Percentiles rank a stretch among this genome's conserved stretches.
Evolutionary conservation across 768 basidiomycete genomes (phyloP).

Genomic region (Boletus vermiculosoides): DNA sequence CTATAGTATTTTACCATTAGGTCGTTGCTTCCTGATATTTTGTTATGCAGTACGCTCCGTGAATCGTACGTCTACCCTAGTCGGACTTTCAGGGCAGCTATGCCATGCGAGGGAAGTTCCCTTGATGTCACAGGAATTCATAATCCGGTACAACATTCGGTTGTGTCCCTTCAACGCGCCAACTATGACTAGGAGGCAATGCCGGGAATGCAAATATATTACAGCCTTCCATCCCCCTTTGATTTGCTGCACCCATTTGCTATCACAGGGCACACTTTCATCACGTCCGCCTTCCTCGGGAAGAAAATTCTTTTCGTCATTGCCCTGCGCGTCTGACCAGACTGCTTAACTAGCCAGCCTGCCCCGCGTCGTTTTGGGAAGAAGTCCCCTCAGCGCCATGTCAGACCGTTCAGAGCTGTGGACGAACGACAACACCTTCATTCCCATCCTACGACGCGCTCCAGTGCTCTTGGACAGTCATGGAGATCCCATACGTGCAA

Average conservation of each 20-base stretch:
- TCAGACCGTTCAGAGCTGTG: background rate
- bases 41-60: too few relatives aligned
- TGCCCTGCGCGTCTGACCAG: background rate
- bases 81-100: background rate
- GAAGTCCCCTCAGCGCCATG: constrained; percentile 8
- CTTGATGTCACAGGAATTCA: background rate
- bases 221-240: background rate
- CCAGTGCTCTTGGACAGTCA: constrained; percentile 35
- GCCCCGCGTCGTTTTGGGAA: background rate
- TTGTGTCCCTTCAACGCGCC: background rate
- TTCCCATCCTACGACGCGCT: constrained; percentile 38
- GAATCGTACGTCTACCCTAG: background rate
- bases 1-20: too few relatives aligned
- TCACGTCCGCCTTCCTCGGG: background rate
- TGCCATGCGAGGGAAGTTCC: background rate
- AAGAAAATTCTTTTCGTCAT: background rate
- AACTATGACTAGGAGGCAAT: background rate
- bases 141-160: background rate
- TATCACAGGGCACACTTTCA: background rate
- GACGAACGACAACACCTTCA: constrained; percentile 4
- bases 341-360: background rate
- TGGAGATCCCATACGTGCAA: constrained; percentile 20
- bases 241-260: background rate
- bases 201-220: background rate
- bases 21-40: too few relatives aligned